Base-by-base conservation (phyloP, 2,329 filamentous ascomycete genomes). In the Calonectria henricotiae region DNA sequence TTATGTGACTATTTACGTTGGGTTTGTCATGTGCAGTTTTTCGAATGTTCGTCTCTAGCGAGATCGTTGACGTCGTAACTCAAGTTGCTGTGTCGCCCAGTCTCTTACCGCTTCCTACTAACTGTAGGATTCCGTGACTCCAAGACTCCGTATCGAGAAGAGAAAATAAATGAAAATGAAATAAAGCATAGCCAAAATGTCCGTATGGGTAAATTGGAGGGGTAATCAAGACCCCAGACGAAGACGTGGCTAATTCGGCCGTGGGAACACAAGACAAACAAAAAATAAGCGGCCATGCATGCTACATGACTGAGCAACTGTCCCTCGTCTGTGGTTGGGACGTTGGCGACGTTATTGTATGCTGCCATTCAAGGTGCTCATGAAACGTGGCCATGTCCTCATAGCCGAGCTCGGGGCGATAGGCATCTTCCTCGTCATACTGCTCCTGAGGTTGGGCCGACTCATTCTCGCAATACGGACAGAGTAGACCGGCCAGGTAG, bases 321-420 rank as follows among this genome's bases (percentile, higher is more conserved):
- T 80, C 46, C 83, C 58, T 37, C 79, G 71, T 12, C 78, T 67
- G 79, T 46, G 81, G 80, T 68, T 85, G 74, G 3, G 76, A 75
- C 8, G 84, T 83, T 65, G 83, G 77, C 41, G 82, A 79, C 11
- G 83, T 75, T 1, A 83, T 80, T 7, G 83, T 84, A 72, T 90
- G 89, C 71, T 85, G 82, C 89, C 89, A 90, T 73, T 87, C 86
- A 32, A 91, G 81, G 73, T 91, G 89, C 69, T 86, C 85, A 77
- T 86, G 85, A 43, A 90, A 85, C 17, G 82, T 82, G 17, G 78
- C 80, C 51, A 91, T 77, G 72, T 85, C 83, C 49, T 85, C 84
- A 74, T 89, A 89, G 65, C 87, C 86, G 65, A 88, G 84, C 72
- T 84, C 84, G 17, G 86, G 86, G 32, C 81, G 83, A 62, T 86